Percentiles rank a stretch among this genome's conserved stretches.
phyloP scores from a whole-genome alignment of 148 eudicot genomes.

The Heliosperma pusillum region DNA sequence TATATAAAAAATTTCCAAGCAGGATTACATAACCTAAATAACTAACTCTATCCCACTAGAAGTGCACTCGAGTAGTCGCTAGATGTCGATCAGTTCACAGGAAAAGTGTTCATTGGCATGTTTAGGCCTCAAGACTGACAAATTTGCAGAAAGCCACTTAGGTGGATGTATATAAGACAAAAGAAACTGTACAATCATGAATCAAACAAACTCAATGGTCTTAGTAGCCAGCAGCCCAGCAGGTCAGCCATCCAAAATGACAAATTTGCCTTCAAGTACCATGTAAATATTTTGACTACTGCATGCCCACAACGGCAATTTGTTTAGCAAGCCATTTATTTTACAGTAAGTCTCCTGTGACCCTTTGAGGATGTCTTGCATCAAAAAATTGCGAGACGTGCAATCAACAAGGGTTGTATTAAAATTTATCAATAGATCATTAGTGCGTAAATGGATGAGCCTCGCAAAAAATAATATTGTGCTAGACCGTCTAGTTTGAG shows the following conservation, averaged over 20 bases:
- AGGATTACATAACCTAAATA: not conserved
- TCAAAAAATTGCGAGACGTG: not conserved
- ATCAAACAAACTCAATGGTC: constrained; percentile 3
- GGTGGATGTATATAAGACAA: not conserved
- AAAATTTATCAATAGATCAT: not conserved
- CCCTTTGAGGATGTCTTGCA: not conserved
- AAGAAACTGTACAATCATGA: not conserved
- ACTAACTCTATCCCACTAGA: not conserved
- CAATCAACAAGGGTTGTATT: not conserved
- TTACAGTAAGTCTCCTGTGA: not conserved
- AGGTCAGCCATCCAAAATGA: not conserved
- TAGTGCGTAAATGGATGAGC: no score
- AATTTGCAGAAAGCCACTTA: not conserved
- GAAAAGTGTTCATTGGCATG: not conserved
- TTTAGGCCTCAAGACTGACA: not conserved
- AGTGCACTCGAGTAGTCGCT: not conserved
- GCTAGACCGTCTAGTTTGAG: not conserved
- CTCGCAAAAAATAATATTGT: no score
- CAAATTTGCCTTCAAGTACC: not conserved
- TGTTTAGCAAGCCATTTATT: not conserved
- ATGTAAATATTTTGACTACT: not conserved
- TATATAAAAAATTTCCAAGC: constrained; percentile 1
- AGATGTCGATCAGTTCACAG: not conserved
- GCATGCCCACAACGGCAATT: not conserved
- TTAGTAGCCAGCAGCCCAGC: not conserved